Evolutionary conservation across 2,329 filamentous ascomycete species (phyloP), one percentile per base, ranked within the genome.

Genomic region (Phaeosphaeria sp.): DNA sequence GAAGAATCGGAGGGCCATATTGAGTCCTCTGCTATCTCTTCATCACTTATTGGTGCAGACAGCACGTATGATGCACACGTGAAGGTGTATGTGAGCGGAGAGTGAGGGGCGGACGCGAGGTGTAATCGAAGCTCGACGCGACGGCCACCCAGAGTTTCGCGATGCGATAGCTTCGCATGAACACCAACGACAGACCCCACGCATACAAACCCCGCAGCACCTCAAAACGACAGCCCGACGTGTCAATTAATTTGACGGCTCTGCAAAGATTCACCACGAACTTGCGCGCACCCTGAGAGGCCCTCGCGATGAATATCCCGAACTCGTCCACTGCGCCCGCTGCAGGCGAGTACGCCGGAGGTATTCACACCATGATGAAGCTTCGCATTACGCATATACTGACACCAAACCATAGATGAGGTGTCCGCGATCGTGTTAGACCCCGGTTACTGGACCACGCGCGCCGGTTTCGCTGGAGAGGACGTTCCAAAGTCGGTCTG

Each of bases 381-480:
- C 61, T 60, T 33, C 15, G 42, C 7, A 20, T 22, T 10, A 48
- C 46, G 25, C 58, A 15, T 25, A 51, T 50, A 18, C 64, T 71
- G 46, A 68, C 71, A n/a, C 5, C 9, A 15, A 15, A 1, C 3
- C 27, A 30, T 49, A 97, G 95, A 99, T 83, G 95, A 99, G 82
- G 93, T 99, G 65, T 96, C 93, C 36, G 96, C 96, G 52, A 90
- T 99, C 68, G 92, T 99, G 39, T 91, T 99, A 74, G 95, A 99
- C 75, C 91, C 95, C 2, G 95, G 96, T 61, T 97, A 93, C 81
- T 92, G 91, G 73, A 90, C 88, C 67, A 93, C 91, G 42, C 93
- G 96, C 79, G 95, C 93, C 59, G 95, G 95, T 57, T 99, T 98
- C 74, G 96, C 96, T 13, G 95, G 96, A 74, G 96, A 99, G 85